phyloP scores from a whole-genome alignment of 1,284 basidiomycete species.

The Thecaphora thlaspeos region DNA sequence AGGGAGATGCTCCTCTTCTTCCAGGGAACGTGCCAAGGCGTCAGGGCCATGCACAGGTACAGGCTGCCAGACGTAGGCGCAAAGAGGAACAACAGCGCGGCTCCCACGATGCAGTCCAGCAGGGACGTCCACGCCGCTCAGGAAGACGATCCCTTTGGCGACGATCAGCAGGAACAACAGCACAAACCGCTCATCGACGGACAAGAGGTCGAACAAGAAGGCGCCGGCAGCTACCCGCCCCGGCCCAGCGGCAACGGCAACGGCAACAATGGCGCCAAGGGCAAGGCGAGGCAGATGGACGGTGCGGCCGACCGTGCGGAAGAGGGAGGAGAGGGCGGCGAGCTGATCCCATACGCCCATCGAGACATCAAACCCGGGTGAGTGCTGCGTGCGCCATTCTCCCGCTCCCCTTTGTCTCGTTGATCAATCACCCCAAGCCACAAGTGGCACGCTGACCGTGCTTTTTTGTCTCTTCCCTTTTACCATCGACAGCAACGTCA shows the following conservation, averaged over 20 bases:
- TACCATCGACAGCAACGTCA: slow-evolving; percentile 67
- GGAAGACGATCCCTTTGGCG: slow-evolving; percentile 34
- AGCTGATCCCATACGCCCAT: slow-evolving; percentile 81
- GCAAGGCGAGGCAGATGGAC: slow-evolving; percentile 16
- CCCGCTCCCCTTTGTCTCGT: no score
- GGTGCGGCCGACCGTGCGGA: slow-evolving; percentile 61
- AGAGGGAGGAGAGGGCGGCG: slow-evolving; percentile 25
- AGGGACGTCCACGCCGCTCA: slow-evolving; percentile 2
- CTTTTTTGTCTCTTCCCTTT: background rate
- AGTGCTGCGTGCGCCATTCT: slow-evolving; percentile 49
- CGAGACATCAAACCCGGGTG: slow-evolving; percentile 95
- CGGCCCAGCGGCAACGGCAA: slow-evolving; percentile 32
- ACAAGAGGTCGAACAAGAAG: slow-evolving; percentile 61
- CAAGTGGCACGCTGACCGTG: background rate
- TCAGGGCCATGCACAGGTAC: slow-evolving; percentile 82
- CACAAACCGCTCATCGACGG: slow-evolving; percentile 58
- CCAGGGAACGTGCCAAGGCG: slow-evolving; percentile 87
- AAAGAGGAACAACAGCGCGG: slow-evolving; percentile 4
- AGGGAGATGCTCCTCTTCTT: slow-evolving; percentile 83
- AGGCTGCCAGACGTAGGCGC: slow-evolving; percentile 34
- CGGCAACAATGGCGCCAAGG: slow-evolving; percentile 13
- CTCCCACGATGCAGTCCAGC: slow-evolving; percentile 19
- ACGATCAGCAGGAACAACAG: slow-evolving; percentile 59
- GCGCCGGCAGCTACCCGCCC: slow-evolving; percentile 37
- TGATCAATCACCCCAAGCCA: no score